Percentiles rank a stretch among this genome's conserved stretches.
These are phyloP conservation scores for Plantago rigida DNA, from an alignment of 305 asterid species.

Conservation along the genomic window DNA sequence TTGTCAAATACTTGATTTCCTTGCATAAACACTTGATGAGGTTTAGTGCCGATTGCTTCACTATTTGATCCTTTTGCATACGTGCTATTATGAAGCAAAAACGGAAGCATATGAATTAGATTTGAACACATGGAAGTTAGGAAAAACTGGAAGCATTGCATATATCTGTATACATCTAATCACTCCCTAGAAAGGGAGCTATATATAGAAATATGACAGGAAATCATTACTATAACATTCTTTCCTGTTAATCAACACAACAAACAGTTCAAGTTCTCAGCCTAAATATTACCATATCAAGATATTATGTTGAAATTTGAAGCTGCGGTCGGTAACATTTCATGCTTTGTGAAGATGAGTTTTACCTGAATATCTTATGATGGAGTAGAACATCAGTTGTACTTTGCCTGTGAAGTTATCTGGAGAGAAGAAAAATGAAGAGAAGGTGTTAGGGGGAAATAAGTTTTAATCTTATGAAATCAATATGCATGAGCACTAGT, in stretches of 20 bases:
- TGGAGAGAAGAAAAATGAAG: neutral
- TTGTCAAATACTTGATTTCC: neutral
- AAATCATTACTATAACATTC: neutral
- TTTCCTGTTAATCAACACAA: neutral
- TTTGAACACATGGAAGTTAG: no score
- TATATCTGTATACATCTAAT: neutral
- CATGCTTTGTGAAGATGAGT: neutral
- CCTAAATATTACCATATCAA: no score
- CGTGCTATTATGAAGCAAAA: neutral
- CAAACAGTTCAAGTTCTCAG: neutral
- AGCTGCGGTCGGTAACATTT: neutral
- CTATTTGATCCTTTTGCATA: neutral
- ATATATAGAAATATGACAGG: neutral
- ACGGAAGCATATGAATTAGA: neutral
- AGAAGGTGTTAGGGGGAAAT: neutral
- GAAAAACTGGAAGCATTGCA: neutral
- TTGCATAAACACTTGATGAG: constrained; percentile 18
- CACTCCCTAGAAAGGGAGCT: neutral
- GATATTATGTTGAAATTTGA: neutral
- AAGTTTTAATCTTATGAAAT: neutral
- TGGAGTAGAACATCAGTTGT: neutral
- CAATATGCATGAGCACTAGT: neutral
- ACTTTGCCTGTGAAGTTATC: neutral
- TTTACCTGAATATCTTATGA: neutral
- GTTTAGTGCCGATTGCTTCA: constrained; percentile 13